Base-by-base conservation (phyloP, 2,329 filamentous ascomycete genomes). In the Fusarium zealandicum region DNA sequence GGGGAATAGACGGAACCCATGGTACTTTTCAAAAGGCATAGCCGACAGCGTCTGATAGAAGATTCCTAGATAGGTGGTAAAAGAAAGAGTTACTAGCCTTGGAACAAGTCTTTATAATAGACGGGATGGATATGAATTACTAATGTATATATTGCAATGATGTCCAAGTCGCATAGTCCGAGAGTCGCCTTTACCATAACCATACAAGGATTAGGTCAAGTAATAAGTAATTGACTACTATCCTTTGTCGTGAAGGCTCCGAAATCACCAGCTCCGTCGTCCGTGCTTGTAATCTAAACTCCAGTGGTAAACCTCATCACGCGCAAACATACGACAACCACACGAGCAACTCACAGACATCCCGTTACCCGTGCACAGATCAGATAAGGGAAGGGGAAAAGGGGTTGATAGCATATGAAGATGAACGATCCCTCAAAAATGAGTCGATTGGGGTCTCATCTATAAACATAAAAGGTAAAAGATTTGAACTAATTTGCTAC, bases 281-380 rank as follows among this genome's bases (percentile, higher is more conserved):
- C 43, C 17, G 43, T 46, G 32, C 43, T 48, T 16, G n/a, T 37
- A 13, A 6, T 30, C 8, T 4, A 39, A 9, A 20, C 16, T 14
- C 27, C 22, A 14, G 16, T 18, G 31, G 14, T 14, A 41, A 25
- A n/a, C 14, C 28, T 40, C 18, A 32, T 51, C 37, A 33, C 48
- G 33, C 37, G 39, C 20, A 45, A 66, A 53, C 63, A 55, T 64
- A 64, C 58, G 58, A 66, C 45, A 40, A 55, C 50, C 57, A 57
- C 50, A 56, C 51, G 17, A 61, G 43, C 30, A 32, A 9, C 32
- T 11, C 9, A 37, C 38, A 32, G 18, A 12, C 18, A 53, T 57
- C 51, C 41, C 38, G 44, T 48, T 53, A 62, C 30, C 10, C 22
- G 36, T 45, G 48, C 22, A 22, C 47, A 54, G 25, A 51, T n/a